Evolutionary conservation across 1,139 yeast genomes (phyloP).

Genomic region (Diutina neorugosa): DNA sequence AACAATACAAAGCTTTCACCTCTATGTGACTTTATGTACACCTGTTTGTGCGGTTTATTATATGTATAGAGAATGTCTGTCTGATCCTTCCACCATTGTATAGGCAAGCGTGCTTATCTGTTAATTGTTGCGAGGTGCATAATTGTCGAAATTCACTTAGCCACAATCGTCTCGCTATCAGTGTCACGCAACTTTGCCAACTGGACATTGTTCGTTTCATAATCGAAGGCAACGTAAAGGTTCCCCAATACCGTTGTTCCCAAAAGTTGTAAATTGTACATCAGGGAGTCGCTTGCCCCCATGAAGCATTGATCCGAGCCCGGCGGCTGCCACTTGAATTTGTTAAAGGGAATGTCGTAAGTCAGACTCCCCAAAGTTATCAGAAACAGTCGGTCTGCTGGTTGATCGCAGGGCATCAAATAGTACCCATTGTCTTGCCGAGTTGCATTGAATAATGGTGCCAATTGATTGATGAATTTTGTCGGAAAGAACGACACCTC

Average conservation of each 20-base stretch:
- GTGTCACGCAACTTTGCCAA: neutral
- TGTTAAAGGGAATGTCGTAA: constrained; percentile 8
- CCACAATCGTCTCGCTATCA: neutral
- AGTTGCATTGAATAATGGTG: neutral
- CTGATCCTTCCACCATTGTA: neutral
- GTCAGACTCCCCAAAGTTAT: constrained; percentile 5
- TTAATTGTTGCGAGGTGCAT: neutral
- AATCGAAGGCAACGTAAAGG: neutral
- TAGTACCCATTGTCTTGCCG: neutral
- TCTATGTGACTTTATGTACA: too few species aligned
- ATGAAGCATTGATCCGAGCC: neutral
- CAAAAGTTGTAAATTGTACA: neutral
- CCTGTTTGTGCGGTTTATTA: too few species aligned
- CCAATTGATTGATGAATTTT: neutral
- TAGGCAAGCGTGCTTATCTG: neutral
- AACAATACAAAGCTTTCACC: too few species aligned
- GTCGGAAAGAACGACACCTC: constrained; percentile 1
- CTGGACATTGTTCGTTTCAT: neutral
- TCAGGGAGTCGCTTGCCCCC: neutral
- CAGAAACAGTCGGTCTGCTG: constrained; percentile 2
- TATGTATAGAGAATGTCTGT: neutral
- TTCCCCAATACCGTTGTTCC: neutral
- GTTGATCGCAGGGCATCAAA: constrained; percentile 5
- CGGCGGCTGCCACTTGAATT: constrained; percentile 4
- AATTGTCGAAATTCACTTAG: neutral